Percentiles rank a stretch among this genome's conserved stretches.
phyloP scores from a whole-genome alignment of 495 filamentous ascomycete species.

The Podospora comata region DNA sequence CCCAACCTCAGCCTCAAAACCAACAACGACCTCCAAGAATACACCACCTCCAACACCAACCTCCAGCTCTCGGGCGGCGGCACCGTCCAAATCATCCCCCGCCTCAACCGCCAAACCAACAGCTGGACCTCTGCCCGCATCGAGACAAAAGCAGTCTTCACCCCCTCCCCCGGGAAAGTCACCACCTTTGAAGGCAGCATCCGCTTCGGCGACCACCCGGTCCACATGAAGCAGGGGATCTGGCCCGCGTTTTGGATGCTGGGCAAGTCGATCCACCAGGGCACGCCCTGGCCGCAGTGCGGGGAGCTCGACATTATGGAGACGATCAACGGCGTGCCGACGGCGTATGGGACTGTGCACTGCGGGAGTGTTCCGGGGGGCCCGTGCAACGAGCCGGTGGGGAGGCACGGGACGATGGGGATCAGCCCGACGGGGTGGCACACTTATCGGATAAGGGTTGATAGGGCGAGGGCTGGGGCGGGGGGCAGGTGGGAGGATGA shows the following conservation, averaged over 20 bases:
- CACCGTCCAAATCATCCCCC: slow-evolving; percentile 47
- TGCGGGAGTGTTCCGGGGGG: slow-evolving; percentile 43
- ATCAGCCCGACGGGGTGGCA: slow-evolving; percentile 44
- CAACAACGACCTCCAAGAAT: slow-evolving; percentile 46
- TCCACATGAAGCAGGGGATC: slow-evolving; percentile 42
- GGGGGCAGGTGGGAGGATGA: slow-evolving; percentile 40
- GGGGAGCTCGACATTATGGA: slow-evolving; percentile 56
- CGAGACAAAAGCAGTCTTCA: slow-evolving; percentile 43
- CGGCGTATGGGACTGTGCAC: slow-evolving; percentile 48
- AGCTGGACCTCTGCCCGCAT: slow-evolving; percentile 52
- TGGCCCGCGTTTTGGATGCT: slow-evolving; percentile 57
- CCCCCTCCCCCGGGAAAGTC: slow-evolving; percentile 40
- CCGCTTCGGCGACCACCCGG: slow-evolving; percentile 39
- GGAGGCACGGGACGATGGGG: slow-evolving; percentile 28
- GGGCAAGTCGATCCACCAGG: slow-evolving; percentile 47
- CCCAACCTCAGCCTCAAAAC: slow-evolving; percentile 31
- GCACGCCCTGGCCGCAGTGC: slow-evolving; percentile 47
- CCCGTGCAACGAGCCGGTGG: slow-evolving; percentile 47
- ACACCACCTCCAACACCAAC: slow-evolving; percentile 43
- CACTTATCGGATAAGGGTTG: slow-evolving; percentile 45
- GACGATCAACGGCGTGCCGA: slow-evolving; percentile 46
- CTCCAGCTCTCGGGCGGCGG: slow-evolving; percentile 46
- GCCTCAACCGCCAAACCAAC: slow-evolving; percentile 31
- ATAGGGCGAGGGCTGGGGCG: slow-evolving; percentile 31
- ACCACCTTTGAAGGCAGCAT: slow-evolving; percentile 41